These are phyloP conservation scores for Ilyonectria sp. DNA, from an alignment of 2,329 filamentous ascomycete genomes.

Conservation along the genomic window DNA sequence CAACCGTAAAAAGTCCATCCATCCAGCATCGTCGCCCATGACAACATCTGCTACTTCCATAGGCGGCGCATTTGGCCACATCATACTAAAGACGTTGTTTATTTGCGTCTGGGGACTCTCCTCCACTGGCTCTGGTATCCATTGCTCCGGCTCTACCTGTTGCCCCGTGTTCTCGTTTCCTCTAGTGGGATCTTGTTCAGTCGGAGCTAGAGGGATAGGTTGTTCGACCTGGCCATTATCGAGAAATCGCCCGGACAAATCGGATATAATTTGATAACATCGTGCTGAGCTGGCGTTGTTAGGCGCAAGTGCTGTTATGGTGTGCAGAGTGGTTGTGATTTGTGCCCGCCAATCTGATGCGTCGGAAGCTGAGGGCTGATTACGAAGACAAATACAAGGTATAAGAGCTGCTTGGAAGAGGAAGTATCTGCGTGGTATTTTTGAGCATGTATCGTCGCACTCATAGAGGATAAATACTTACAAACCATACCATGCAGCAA, in stretches of 20 bases:
- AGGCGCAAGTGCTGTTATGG: slow-evolving; percentile 54
- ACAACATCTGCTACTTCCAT: slow-evolving; percentile 55
- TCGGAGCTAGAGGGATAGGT: not conserved
- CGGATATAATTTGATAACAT: slow-evolving; percentile 59
- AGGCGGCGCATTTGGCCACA: slow-evolving; percentile 61
- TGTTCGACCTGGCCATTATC: slow-evolving; percentile 36
- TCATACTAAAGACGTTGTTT: slow-evolving; percentile 59
- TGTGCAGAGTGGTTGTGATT: slow-evolving; percentile 54
- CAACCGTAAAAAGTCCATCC: slow-evolving; percentile 54
- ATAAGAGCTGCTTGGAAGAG: slow-evolving; percentile 66
- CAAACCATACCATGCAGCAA: slow-evolving; percentile 61
- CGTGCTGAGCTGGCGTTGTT: slow-evolving; percentile 59
- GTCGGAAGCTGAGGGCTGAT: slow-evolving; percentile 54
- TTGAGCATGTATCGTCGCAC: not conserved
- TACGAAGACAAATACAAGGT: slow-evolving; percentile 63
- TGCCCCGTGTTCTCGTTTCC: not conserved
- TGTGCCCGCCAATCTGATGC: slow-evolving; percentile 59
- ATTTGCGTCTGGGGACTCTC: slow-evolving; percentile 61
- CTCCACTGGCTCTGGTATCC: slow-evolving; percentile 47
- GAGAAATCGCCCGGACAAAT: slow-evolving; percentile 58
- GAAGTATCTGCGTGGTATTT: slow-evolving; percentile 56
- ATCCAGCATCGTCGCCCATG: slow-evolving; percentile 55
- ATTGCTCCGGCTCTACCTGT: not conserved
- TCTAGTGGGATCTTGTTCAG: not conserved
- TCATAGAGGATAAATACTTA: slow-evolving; percentile 32